A percentile compares a stretch with the other conserved stretches of the same genome.
Conservation (phyloP, 163 green algal species). For the Volvox carteri region DNA sequence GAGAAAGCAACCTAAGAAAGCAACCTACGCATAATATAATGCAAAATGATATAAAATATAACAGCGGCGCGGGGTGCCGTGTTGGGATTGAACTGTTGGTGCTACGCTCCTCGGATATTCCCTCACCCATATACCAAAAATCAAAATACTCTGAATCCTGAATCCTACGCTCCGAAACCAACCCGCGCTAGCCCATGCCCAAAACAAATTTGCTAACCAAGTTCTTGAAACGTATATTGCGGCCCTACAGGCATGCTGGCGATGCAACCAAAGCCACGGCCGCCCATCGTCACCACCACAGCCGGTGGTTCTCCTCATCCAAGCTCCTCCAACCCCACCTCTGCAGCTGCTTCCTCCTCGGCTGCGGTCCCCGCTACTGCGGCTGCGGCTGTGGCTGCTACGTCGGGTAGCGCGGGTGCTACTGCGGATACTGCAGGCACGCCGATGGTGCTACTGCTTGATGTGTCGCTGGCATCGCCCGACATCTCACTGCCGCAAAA, state of each 20-base stretch:
- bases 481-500: slow-evolving; percentile 83
- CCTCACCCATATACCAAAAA: too few species aligned
- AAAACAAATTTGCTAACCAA: too few species aligned
- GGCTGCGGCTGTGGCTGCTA: not conserved
- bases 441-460: slow-evolving; percentile 76
- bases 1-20: too few species aligned
- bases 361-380: not conserved
- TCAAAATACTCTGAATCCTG: too few species aligned
- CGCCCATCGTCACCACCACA: slow-evolving; percentile 13
- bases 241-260: slow-evolving; percentile 70
- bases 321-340: not conserved
- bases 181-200: too few species aligned
- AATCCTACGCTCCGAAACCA: too few species aligned
- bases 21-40: too few species aligned
- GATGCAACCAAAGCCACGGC: slow-evolving; percentile 64
- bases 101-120: too few species aligned
- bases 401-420: slow-evolving; percentile 17
- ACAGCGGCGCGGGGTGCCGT: too few species aligned
- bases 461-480: slow-evolving; percentile 83
- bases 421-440: not conserved
- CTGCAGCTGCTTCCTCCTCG: not conserved
- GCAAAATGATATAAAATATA: too few species aligned
- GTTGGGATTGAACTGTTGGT: too few species aligned
- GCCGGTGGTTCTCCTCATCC: not conserved
- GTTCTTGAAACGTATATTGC: too few species aligned